phyloP scores from a whole-genome alignment of 352 stramenopile genomes.

The Phytophthora niederhauseri region DNA sequence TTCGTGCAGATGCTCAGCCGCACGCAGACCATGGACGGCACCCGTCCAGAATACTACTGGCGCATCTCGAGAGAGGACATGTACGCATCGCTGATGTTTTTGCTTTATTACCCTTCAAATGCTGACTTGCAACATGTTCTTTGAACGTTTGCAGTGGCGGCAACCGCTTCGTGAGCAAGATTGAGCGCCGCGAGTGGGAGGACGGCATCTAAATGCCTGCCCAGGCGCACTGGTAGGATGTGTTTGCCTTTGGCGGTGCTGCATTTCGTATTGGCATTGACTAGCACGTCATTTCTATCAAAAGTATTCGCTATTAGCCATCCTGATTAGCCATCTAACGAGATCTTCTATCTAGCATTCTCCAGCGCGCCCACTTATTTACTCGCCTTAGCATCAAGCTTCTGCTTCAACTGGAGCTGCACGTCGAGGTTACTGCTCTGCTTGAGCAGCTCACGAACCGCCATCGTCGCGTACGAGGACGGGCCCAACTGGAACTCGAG shows the following conservation, averaged over 20 bases:
- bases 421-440: slow-evolving; percentile 85
- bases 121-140: slow-evolving; percentile 1
- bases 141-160: slow-evolving; percentile 49
- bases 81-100: slow-evolving; percentile 35
- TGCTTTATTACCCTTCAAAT: neutral
- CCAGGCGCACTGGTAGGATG: no score
- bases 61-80: slow-evolving; percentile 83
- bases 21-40: slow-evolving; percentile 77
- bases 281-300: slow-evolving; percentile 7
- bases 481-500: slow-evolving; percentile 84
- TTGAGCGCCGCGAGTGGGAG: slow-evolving; percentile 74
- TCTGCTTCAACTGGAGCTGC: slow-evolving; percentile 62
- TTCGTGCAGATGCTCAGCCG: slow-evolving; percentile 91
- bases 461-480: slow-evolving; percentile 96
- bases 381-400: slow-evolving; percentile 28
- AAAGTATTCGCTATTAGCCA: slow-evolving; percentile 15
- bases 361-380: slow-evolving; percentile 11
- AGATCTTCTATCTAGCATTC: slow-evolving; percentile 21
- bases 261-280: slow-evolving; percentile 10
- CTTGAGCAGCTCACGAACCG: slow-evolving; percentile 96
- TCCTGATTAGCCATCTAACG: slow-evolving; percentile 13
- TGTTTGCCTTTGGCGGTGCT: neutral
- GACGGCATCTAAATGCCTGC: slow-evolving; percentile 36
- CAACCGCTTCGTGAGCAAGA: slow-evolving; percentile 88
- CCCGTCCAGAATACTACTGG: slow-evolving; percentile 85